Evolutionary conservation across 2,329 filamentous ascomycete species (phyloP).

Genomic region (Boeremia lycopersici): DNA sequence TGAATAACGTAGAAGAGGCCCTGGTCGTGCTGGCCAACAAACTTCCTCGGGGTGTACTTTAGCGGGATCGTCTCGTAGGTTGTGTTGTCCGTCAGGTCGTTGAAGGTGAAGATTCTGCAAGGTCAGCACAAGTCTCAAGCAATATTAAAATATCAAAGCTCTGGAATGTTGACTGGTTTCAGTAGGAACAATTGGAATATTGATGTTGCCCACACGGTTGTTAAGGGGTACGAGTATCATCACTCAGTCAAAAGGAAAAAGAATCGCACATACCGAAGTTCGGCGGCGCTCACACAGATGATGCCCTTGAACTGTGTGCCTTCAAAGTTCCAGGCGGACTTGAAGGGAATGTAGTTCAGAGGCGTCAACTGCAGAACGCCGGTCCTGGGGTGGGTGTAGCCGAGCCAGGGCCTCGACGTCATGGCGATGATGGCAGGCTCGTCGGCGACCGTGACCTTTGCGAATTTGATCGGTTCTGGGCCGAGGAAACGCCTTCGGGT

Average conservation of each 20-base stretch:
- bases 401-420: constrained; percentile 94
- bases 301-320: constrained; percentile 95
- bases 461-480: constrained; percentile 85
- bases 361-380: constrained; percentile 92
- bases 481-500: constrained; percentile 94
- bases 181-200: constrained; percentile 96
- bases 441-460: constrained; percentile 85
- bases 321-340: constrained; percentile 96
- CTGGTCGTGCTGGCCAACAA: constrained; percentile 85
- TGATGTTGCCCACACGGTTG: constrained; percentile 56
- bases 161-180: constrained; percentile 57
- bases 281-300: constrained; percentile 90
- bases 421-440: constrained; percentile 86
- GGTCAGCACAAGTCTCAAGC: constrained; percentile 15
- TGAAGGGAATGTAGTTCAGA: constrained; percentile 82
- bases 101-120: constrained; percentile 82
- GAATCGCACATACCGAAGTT: constrained; percentile 70
- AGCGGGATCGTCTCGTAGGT: constrained; percentile 86
- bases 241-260: constrained; percentile 51
- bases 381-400: constrained; percentile 86
- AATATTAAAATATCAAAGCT: not conserved
- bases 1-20: constrained; percentile 94
- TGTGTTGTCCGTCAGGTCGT: constrained; percentile 83
- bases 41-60: constrained; percentile 85
- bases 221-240: constrained; percentile 65